Base-by-base conservation (phyloP, 2,329 filamentous ascomycete genomes). In the Xylariaceae sp. region DNA sequence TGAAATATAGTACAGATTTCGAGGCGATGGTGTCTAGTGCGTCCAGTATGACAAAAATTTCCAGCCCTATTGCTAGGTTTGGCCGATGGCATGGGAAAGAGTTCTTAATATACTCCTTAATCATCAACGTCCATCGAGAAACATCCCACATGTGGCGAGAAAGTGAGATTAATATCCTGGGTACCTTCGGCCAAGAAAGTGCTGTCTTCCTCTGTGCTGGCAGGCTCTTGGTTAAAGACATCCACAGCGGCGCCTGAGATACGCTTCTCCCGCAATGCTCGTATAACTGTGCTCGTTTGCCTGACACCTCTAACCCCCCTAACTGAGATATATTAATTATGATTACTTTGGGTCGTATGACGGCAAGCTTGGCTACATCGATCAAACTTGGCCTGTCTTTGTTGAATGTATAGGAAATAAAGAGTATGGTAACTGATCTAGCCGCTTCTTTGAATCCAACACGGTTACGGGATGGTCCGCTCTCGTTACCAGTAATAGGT, bases 111-210 rank as follows among this genome's bases (percentile, higher is more conserved):
- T 60, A 61, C 24, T 58, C 59, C 28, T 41, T 54, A 6, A 58
- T 65, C 7, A 31, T 11, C 4, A 67, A 19, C 1, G 65, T 69
- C 50, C 60, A 50, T 59, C 9, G 66, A 67, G 51, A 64, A 60
- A 52, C 67, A 68, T 2, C 60, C 67, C 40, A 67, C 54, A n/a
- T 69, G 65, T 1, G 65, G 60, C 3, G 67, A 68, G 36, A 69
- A 48, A 12, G 62, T 64, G 14, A 68, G 43, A 41, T 69, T 68
- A 7, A 66, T 16, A 21, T 52, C 56, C 36, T 19, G 40, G 0
- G 53, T 60, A 11, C 48, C 57, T 8, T 54, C 41, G 0, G 51
- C 54, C n/a, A 69, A 49, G 28, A 68, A 57, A 2, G 53, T 53
- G 34, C 65, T 69, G n/a, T 69, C 65, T 8, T 48, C 46, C 9